Evolutionary conservation across 148 eudicot species (phyloP).

Genomic region (Camellia lanceoleosa): DNA sequence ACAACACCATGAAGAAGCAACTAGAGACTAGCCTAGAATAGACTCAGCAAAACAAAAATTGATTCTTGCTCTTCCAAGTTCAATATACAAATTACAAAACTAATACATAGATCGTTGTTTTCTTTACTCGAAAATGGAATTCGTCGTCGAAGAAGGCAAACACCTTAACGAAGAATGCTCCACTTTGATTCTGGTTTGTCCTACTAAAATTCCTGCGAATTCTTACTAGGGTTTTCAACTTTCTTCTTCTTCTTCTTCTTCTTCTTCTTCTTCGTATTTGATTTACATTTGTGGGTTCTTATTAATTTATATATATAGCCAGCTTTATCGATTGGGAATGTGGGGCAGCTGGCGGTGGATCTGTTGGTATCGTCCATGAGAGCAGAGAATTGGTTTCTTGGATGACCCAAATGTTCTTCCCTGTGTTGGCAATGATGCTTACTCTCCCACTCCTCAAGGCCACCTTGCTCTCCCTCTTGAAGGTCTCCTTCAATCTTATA

Average conservation of each 20-base stretch:
- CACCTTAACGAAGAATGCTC: constrained; percentile 40
- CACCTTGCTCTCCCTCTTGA: constrained; percentile 81
- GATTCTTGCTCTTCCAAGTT: constrained; percentile 15
- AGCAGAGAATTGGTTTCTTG: constrained; percentile 67
- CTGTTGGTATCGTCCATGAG: constrained; percentile 57
- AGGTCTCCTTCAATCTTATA: constrained; percentile 39
- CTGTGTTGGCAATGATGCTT: constrained; percentile 94
- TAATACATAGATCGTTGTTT: neutral
- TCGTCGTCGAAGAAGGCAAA: constrained; percentile 60
- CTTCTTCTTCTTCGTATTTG: neutral
- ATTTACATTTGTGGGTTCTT: neutral
- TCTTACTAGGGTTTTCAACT: constrained; percentile 7
- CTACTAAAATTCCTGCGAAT: neutral
- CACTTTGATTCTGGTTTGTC: constrained; percentile 62
- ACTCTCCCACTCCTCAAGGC: constrained; percentile 60
- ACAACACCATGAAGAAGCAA: neutral
- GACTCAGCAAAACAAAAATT: too few relatives aligned
- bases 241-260: neutral
- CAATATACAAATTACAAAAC: neutral
- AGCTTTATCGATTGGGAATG: constrained; percentile 90
- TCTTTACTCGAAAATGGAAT: constrained; percentile 43
- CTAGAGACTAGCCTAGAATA: neutral
- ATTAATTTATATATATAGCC: constrained; percentile 40
- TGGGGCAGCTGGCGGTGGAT: constrained; percentile 91
- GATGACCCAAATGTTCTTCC: constrained; percentile 86